These are phyloP conservation scores for Maudiozyma saulgeensis DNA, from an alignment of 805 yeast genomes.

Conservation along the genomic window DNA sequence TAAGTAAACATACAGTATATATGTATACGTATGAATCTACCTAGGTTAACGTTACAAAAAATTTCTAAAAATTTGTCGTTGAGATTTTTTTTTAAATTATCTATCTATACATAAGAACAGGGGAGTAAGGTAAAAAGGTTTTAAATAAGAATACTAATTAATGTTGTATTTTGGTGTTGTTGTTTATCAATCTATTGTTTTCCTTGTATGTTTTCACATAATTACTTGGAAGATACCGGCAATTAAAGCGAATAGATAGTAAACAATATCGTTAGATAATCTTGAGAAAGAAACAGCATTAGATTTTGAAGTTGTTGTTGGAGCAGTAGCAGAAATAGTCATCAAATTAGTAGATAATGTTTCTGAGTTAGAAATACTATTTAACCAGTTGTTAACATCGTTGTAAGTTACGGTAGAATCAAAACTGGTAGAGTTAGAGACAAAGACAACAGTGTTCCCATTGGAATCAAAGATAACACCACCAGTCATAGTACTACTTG, in stretches of 20 bases:
- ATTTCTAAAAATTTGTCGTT: no score
- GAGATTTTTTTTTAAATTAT: no score
- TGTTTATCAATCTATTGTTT: no score
- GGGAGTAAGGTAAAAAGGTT: no score
- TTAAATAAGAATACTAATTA: no score
- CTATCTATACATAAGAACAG: no score
- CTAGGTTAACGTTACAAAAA: no score
- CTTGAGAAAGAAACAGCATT: constrained; percentile 14
- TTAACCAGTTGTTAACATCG: constrained; percentile 40
- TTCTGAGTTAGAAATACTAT: constrained; percentile 25
- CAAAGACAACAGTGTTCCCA: constrained; percentile 53
- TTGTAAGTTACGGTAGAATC: constrained; percentile 36
- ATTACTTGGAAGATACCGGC: constrained; percentile 19
- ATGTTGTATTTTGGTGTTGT: no score
- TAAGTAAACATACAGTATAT: no score
- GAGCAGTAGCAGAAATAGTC: constrained; percentile 32
- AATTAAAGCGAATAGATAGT: constrained; percentile 17
- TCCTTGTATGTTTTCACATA: constrained; percentile 7
- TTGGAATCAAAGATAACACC: constrained; percentile 60
- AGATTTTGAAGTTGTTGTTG: constrained; percentile 22
- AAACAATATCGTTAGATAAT: constrained; percentile 17
- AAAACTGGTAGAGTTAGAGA: constrained; percentile 45
- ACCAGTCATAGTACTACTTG: constrained; percentile 46
- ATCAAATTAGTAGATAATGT: constrained; percentile 21
- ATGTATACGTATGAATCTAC: no score